These are phyloP conservation scores for Aegilops tauschii DNA, from an alignment of 176 grass and related monocot species.

Conservation along the genomic window DNA sequence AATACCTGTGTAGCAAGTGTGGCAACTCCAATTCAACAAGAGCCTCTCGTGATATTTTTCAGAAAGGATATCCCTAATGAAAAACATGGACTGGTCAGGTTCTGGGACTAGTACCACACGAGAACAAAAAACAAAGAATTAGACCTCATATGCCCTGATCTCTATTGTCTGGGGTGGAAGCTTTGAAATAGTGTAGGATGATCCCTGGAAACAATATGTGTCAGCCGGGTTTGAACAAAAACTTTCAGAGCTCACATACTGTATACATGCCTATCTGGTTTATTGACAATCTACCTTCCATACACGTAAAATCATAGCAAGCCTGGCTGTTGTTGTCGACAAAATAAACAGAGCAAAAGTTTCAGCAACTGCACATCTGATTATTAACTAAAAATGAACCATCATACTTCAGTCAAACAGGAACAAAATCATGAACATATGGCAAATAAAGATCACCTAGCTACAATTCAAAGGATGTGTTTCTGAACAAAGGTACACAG, in stretches of 20 bases:
- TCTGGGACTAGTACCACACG: background rate
- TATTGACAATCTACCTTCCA: slow-evolving; percentile 53
- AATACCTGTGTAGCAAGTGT: slow-evolving; percentile 71
- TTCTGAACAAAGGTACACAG: too few species aligned
- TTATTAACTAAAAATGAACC: background rate
- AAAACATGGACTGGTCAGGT: background rate
- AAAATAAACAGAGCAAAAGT: slow-evolving; percentile 18
- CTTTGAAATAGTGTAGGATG: slow-evolving; percentile 66
- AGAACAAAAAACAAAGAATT: background rate
- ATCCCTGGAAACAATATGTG: slow-evolving; percentile 44
- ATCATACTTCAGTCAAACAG: background rate
- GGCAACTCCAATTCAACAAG: slow-evolving; percentile 90
- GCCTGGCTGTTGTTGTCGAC: slow-evolving; percentile 65
- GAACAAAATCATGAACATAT: too few species aligned
- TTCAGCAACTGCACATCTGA: background rate
- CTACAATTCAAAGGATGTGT: too few species aligned
- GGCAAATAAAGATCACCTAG: too few species aligned
- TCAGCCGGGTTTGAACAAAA: background rate
- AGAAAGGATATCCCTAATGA: slow-evolving; percentile 79
- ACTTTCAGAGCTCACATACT: slow-evolving; percentile 1
- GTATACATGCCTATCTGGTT: background rate
- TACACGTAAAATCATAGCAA: slow-evolving; percentile 61
- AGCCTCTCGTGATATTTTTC: slow-evolving; percentile 76
- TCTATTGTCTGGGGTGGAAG: slow-evolving; percentile 67
- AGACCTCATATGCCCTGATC: slow-evolving; percentile 91